phyloP scores from a whole-genome alignment of 345 rosid genomes.

The Brassica rapa region DNA sequence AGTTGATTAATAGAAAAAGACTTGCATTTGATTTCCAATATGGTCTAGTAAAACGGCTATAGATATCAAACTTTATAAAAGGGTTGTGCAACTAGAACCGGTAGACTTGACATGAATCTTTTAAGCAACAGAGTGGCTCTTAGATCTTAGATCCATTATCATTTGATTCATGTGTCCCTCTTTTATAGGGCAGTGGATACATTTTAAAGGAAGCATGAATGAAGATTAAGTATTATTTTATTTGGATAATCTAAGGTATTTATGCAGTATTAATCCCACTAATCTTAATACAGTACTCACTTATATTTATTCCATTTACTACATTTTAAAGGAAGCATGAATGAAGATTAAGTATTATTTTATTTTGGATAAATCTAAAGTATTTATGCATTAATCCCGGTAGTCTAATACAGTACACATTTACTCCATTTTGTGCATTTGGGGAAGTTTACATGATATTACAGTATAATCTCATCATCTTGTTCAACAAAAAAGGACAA shows the following conservation, averaged over 20 bases:
- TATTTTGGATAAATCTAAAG: not conserved
- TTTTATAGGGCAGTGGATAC: not conserved
- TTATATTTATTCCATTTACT: too few relatives aligned
- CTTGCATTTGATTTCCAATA: not conserved
- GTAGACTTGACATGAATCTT: not conserved
- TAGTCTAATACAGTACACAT: not conserved
- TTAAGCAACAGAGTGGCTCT: not conserved
- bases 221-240: not conserved
- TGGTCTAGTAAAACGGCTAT: not conserved
- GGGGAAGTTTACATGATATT: conserved; percentile 16
- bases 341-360: not conserved
- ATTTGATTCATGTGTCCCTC: not conserved
- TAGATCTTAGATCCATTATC: not conserved
- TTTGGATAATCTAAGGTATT: not conserved
- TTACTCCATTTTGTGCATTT: conserved; percentile 16
- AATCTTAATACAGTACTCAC: not conserved
- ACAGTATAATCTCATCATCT: not conserved
- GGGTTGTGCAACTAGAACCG: not conserved
- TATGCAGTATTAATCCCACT: conserved; percentile 8
- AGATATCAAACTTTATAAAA: not conserved
- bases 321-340: not conserved
- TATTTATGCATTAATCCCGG: conserved; percentile 5
- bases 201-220: not conserved
- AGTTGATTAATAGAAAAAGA: not conserved
- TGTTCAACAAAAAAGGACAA: not conserved